phyloP scores from a whole-genome alignment of 2,329 filamentous ascomycete genomes.

The Botrytis fabae region DNA sequence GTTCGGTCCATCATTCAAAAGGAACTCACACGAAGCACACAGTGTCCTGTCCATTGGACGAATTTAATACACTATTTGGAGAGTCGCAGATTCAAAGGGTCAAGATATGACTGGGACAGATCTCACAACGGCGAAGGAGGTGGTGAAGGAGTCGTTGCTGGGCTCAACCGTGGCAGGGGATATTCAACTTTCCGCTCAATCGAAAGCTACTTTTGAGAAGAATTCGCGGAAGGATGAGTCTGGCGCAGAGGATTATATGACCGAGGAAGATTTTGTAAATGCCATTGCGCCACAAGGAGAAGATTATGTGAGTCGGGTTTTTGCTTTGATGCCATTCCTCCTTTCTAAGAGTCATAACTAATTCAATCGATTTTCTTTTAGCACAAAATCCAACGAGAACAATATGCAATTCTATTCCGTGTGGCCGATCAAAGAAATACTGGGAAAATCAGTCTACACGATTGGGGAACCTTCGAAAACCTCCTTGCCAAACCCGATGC shows the following conservation, averaged over 20 bases:
- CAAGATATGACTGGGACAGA: constrained; percentile 37
- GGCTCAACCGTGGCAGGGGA: constrained; percentile 53
- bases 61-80: constrained; percentile 1
- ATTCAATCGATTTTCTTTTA: constrained; percentile 44
- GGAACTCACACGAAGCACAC: neutral
- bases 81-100: constrained; percentile 12
- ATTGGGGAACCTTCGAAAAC: constrained; percentile 95
- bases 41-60: constrained; percentile 18
- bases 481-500: constrained; percentile 91
- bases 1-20: neutral
- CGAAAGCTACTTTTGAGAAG: constrained; percentile 72
- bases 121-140: constrained; percentile 48
- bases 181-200: constrained; percentile 69
- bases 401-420: constrained; percentile 89
- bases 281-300: constrained; percentile 83
- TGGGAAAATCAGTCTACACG: constrained; percentile 74
- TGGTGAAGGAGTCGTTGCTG: constrained; percentile 77
- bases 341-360: constrained; percentile 27
- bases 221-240: constrained; percentile 74
- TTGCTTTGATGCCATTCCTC: neutral
- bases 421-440: constrained; percentile 79
- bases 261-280: constrained; percentile 82
- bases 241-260: constrained; percentile 77
- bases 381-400: constrained; percentile 97
- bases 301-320: constrained; percentile 74